Conservation (phyloP, 805 yeast species). For the Grigorovia transvaalensis region DNA sequence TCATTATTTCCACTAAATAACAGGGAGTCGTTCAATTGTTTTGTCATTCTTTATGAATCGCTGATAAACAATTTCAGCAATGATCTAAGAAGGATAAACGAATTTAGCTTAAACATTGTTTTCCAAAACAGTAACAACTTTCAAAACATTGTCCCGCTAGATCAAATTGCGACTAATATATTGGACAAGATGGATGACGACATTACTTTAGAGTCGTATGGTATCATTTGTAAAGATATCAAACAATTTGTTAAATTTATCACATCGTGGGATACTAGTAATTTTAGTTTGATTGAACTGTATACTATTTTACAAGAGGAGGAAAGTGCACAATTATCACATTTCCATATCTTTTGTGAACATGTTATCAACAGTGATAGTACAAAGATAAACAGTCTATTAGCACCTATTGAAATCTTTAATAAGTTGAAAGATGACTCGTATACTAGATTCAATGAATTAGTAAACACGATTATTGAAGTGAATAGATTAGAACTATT, state of each 20-base stretch:
- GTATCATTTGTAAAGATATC: conserved; percentile 7
- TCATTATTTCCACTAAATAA: conserved; percentile 12
- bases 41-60: conserved; percentile 5
- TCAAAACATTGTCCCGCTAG: conserved; percentile 1
- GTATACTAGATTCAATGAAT: neutral
- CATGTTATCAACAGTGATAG: neutral
- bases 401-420: conserved; percentile 2
- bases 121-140: conserved; percentile 14
- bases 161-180: conserved; percentile 6
- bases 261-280: conserved; percentile 4
- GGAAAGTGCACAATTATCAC: conserved; percentile 16
- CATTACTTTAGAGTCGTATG: conserved; percentile 1
- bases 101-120: conserved; percentile 10
- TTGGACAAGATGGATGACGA: conserved; percentile 8
- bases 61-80: neutral
- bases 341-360: conserved; percentile 15
- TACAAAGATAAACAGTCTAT: neutral
- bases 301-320: conserved; percentile 14
- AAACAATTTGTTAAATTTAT: conserved; percentile 11
- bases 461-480: neutral
- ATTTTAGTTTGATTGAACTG: conserved; percentile 14
- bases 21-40: conserved; percentile 9
- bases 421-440: conserved; percentile 1
- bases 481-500: conserved; percentile 7
- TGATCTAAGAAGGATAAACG: conserved; percentile 1